These are phyloP conservation scores for Russula vinacea DNA, from an alignment of 768 basidiomycete genomes.

Conservation along the genomic window DNA sequence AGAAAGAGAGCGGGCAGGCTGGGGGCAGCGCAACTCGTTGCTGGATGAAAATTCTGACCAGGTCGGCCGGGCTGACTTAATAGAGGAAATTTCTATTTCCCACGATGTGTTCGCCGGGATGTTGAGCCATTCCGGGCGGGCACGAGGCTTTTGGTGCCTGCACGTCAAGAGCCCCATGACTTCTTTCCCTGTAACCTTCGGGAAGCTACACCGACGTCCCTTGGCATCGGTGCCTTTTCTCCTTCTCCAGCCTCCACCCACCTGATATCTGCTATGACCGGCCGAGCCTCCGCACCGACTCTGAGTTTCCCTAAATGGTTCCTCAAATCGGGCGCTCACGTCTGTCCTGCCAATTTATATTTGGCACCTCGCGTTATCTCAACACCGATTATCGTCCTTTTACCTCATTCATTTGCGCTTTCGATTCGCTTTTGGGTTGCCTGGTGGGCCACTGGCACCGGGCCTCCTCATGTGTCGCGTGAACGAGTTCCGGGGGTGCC, in stretches of 20 bases:
- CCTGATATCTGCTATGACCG: neutral
- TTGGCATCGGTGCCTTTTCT: neutral
- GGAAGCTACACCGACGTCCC: neutral
- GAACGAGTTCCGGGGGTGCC: neutral
- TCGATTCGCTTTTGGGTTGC: neutral
- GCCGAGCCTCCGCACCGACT: neutral
- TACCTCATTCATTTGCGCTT: neutral
- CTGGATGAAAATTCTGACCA: neutral
- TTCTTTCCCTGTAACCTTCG: neutral
- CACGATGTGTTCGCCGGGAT: slow-evolving; percentile 1
- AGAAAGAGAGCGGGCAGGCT: slow-evolving; percentile 15
- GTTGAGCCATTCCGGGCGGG: neutral
- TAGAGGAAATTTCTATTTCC: slow-evolving; percentile 11
- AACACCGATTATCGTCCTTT: neutral
- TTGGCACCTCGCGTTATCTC: slow-evolving; percentile 1
- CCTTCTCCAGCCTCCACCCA: neutral
- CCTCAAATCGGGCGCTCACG: neutral
- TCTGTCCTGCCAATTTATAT: neutral
- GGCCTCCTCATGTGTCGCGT: neutral
- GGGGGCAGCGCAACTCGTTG: slow-evolving; percentile 7
- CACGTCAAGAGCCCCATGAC: neutral
- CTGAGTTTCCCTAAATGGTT: neutral
- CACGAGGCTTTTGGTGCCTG: neutral
- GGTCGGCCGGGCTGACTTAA: neutral
- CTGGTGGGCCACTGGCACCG: neutral